Base-by-base conservation (phyloP, 179 eudicot species). In the Silene vulgaris region DNA sequence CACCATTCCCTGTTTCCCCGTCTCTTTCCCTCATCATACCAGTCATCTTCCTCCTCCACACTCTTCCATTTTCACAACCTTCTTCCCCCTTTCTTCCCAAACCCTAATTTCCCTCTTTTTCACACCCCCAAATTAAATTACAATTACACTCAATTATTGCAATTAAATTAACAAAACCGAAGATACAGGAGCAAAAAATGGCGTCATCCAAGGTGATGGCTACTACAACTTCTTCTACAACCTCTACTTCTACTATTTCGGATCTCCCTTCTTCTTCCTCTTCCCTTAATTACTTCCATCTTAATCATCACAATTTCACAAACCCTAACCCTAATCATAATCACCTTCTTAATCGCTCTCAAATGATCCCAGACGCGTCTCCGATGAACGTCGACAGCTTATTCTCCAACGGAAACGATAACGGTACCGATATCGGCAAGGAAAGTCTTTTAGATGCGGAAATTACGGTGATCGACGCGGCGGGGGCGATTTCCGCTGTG, bases 401-500 rank as follows among this genome's bases (percentile, higher is more conserved):
- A 5, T 52, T 56, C 26, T 54, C 64, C 16, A 30, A n/a, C 26
- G 75, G 9, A 1, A 43, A 20, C 14, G 56, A 5, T 1, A 20
- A 48, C 35, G 35, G 19, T 2, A 69, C 8, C 16, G 77, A 3
- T 5, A 28, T 19, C 12, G 8, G 8, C 3, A 73, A 69, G 26
- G 16, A 12, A 9, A 28, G 29, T 2, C 7, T 80, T 23, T 35
- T 82, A 0, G 80, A 76, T 45, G 75, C 68, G 2, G 82, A 85
- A 3, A 85, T 85, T 13, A 43, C 74, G 17, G 74, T 85, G 20
- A 77, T 85, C 19, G 85, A 85, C 16, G 87, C 85, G 3, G 87
- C 87, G 4, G 85, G 85, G 1, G 85, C 87, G 0, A 80, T 84
- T 3, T 82, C 87, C 2, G 82, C 87, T 2, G 65, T 82, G 13